Conservation (phyloP, 257 asterid species). For the Scutellaria minor region DNA sequence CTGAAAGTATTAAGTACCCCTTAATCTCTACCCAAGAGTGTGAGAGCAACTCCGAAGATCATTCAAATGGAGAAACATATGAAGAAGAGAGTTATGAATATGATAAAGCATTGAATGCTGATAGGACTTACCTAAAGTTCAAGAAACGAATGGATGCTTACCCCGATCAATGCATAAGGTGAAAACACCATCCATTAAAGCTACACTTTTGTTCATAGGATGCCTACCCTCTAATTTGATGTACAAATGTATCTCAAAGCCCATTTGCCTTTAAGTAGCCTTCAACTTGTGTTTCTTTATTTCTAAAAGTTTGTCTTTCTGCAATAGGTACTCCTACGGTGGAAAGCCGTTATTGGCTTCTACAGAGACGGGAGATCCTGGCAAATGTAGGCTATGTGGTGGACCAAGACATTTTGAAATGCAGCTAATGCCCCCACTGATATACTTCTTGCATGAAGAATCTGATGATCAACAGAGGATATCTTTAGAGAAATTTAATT, state of each 20-base stretch:
- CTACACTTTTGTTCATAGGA: neutral
- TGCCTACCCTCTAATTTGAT: neutral
- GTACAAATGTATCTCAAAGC: slow-evolving; percentile 1
- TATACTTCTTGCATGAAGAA: slow-evolving; percentile 77
- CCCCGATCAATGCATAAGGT: slow-evolving; percentile 96
- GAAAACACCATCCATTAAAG: slow-evolving; percentile 12
- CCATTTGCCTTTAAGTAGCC: neutral
- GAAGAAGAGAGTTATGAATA: slow-evolving; percentile 85
- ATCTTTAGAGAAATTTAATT: slow-evolving; percentile 60
- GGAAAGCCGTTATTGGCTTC: slow-evolving; percentile 80
- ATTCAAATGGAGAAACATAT: slow-evolving; percentile 56
- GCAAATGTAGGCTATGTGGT: slow-evolving; percentile 70
- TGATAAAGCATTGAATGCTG: slow-evolving; percentile 78
- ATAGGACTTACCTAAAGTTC: slow-evolving; percentile 88
- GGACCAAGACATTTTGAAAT: slow-evolving; percentile 70
- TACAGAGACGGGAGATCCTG: slow-evolving; percentile 49
- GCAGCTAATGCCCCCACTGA: slow-evolving; percentile 89
- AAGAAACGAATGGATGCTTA: slow-evolving; percentile 76
- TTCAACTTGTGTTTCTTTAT: neutral
- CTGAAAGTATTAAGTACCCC: slow-evolving; percentile 41
- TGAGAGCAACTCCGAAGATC: slow-evolving; percentile 51
- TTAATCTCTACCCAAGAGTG: slow-evolving; percentile 40
- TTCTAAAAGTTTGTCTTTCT: slow-evolving; percentile 5
- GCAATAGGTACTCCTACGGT: slow-evolving; percentile 68
- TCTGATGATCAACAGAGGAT: slow-evolving; percentile 49